Base-by-base conservation (phyloP, 441 rosid genomes). In the Brassica balearica region DNA sequence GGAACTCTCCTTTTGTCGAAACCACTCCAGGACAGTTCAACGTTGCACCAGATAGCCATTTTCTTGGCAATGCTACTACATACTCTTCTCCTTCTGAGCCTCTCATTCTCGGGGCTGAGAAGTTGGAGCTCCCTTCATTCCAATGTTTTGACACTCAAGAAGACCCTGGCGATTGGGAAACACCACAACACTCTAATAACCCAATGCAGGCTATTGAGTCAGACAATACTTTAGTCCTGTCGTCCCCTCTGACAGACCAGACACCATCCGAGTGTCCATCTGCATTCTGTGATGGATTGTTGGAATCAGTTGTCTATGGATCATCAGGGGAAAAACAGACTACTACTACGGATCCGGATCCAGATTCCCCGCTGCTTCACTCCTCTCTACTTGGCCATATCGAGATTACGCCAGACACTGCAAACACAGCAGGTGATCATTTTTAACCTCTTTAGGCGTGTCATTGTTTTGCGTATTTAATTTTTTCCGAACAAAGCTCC, bases 61-160 rank as follows among this genome's bases (percentile, higher is more conserved):
- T 88, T 69, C 78, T 86, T 88, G 94, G 90, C 87, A 68, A 85
- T 84, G 87, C 32, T 36, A 51, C 32, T 36, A 1, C 56, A 2
- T 76, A 76, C 36, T 68, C 86, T 92, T 89, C 97, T 82, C 80
- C 97, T 94, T 91, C 94, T 65, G 86, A 75, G 87, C 86, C 92
- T 77, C 58, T 63, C 63, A 41, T 80, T 27, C 41, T 29, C 9
- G 94, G 68, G 90, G 87, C 85, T 69, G 82, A 87, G 95, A 90
- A 91, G 95, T 81, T 85, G 90, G 99, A 93, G 97, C 97, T 93
- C 99, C 99, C 97, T 95, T 94, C 99, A 94, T 89, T 92, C 99
- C 99, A 94, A 96, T 86, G 84, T 91, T 67, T 87, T 65, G 93
- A 92, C 81, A 59, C 84, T 77, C 89, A 82, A 70, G 80, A 86